Evolutionary conservation across 352 stramenopile genomes (phyloP).

Genomic region (Globisporangium lucens): DNA sequence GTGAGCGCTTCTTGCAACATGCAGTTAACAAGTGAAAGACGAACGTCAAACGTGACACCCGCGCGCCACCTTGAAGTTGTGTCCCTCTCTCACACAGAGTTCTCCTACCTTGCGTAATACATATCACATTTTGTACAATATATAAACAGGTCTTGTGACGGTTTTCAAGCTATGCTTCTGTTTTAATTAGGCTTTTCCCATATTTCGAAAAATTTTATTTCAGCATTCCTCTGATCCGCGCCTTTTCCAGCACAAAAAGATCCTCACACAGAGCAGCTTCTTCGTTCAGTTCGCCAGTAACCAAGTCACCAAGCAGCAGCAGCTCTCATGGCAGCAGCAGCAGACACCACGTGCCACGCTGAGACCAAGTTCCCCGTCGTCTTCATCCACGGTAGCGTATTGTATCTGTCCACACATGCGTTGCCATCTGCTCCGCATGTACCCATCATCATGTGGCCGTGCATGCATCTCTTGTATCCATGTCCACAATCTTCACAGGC

Average conservation of each 20-base stretch:
- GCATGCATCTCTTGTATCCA: not conserved
- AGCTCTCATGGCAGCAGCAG: not conserved
- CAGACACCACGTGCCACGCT: not conserved
- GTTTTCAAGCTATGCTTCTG: no score
- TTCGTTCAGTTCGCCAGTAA: not conserved
- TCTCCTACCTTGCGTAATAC: not conserved
- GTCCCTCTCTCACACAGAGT: not conserved
- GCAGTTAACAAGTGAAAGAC: no score
- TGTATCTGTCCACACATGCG: no score
- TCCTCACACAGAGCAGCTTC: not conserved
- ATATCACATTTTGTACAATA: not conserved
- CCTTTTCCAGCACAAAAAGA: not conserved
- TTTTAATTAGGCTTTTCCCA: no score
- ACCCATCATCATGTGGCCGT: not conserved
- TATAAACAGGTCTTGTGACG: not conserved
- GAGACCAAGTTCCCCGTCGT: constrained; percentile 54
- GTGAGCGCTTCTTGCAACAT: no score
- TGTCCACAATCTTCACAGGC: constrained; percentile 14
- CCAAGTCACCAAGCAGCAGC: not conserved
- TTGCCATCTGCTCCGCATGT: not conserved
- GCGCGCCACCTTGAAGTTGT: not conserved
- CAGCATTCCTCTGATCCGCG: not conserved
- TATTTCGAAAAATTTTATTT: no score
- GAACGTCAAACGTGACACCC: not conserved
- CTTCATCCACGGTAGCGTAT: constrained; percentile 47